A percentile compares a stretch with the other conserved stretches of the same genome.
phyloP scores from a whole-genome alignment of 768 basidiomycete genomes.

The Mycena vitilis region DNA sequence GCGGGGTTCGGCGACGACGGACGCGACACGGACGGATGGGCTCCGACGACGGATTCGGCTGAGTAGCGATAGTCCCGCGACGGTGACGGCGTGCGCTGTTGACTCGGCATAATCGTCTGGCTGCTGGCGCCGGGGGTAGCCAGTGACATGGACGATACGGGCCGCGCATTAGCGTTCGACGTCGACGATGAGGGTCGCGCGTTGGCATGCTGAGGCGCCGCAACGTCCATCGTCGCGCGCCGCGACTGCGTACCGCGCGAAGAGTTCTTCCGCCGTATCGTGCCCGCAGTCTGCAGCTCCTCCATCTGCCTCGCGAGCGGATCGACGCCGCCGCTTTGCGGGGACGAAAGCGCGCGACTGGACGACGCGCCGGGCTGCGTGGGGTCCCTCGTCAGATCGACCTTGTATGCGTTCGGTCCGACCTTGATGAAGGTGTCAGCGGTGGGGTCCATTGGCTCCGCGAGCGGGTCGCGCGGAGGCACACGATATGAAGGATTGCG shows the following conservation, averaged over 20 bases:
- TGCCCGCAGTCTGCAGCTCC: conserved; percentile 61
- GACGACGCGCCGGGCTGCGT: conserved; percentile 54
- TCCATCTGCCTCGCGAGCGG: conserved; percentile 47
- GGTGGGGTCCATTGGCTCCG: conserved; percentile 72
- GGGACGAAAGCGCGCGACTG: conserved; percentile 40
- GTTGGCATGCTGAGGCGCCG: conserved; percentile 21
- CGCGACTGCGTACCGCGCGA: conserved; percentile 38
- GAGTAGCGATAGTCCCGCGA: conserved; percentile 80
- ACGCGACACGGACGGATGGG: conserved; percentile 77
- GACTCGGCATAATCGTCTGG: conserved; percentile 8
- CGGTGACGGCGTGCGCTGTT: conserved; percentile 33
- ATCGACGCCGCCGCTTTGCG: conserved; percentile 41
- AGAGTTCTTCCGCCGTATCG: conserved; percentile 55
- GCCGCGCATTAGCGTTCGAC: too few relatives aligned
- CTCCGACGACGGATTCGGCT: conserved; percentile 85
- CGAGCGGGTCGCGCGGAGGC: conserved; percentile 58
- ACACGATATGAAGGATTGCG: conserved; percentile 42
- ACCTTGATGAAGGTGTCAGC: conserved; percentile 78
- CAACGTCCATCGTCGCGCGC: conserved; percentile 33
- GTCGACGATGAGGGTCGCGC: conserved; percentile 35
- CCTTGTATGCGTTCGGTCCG: conserved; percentile 74
- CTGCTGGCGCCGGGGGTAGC: conserved; percentile 28
- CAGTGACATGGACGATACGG: conserved; percentile 14
- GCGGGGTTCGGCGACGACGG: conserved; percentile 81
- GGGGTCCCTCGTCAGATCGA: conserved; percentile 75